Conservation (phyloP, 345 rosid species). For the Physaria fendleri region DNA sequence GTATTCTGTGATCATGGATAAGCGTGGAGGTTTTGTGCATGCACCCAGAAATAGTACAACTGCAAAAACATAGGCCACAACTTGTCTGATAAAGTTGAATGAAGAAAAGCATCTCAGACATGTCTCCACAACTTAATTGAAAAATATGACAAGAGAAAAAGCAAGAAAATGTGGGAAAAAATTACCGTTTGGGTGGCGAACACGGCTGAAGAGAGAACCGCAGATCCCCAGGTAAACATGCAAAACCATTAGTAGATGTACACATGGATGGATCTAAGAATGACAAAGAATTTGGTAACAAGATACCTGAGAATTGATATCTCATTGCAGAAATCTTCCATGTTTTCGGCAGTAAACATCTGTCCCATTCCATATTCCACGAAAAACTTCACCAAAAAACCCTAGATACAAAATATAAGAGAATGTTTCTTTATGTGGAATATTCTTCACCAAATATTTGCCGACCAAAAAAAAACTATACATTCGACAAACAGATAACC, state of each 20-base stretch:
- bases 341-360: constrained; percentile 97
- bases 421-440: background rate
- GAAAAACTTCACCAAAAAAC: constrained; percentile 97
- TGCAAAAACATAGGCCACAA: constrained; percentile 35
- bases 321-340: constrained; percentile 99
- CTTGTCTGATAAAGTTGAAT: constrained; percentile 4
- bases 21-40: constrained; percentile 86
- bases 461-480: too few species aligned
- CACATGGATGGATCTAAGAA: constrained; percentile 22
- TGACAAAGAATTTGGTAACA: constrained; percentile 8
- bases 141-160: background rate
- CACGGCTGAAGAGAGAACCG: constrained; percentile 59
- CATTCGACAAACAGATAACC: background rate
- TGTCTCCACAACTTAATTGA: background rate
- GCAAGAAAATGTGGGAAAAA: background rate
- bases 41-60: constrained; percentile 98
- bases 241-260: constrained; percentile 32
- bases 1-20: constrained; percentile 96
- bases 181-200: constrained; percentile 97
- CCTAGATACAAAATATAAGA: constrained; percentile 37
- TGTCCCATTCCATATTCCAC: constrained; percentile 98
- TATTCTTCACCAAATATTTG: too few species aligned
- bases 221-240: constrained; percentile 28
- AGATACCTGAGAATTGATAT: constrained; percentile 88
- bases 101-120: constrained; percentile 7